phyloP scores from a whole-genome alignment of 2,329 filamentous ascomycete genomes.

The Fusarium sp. region DNA sequence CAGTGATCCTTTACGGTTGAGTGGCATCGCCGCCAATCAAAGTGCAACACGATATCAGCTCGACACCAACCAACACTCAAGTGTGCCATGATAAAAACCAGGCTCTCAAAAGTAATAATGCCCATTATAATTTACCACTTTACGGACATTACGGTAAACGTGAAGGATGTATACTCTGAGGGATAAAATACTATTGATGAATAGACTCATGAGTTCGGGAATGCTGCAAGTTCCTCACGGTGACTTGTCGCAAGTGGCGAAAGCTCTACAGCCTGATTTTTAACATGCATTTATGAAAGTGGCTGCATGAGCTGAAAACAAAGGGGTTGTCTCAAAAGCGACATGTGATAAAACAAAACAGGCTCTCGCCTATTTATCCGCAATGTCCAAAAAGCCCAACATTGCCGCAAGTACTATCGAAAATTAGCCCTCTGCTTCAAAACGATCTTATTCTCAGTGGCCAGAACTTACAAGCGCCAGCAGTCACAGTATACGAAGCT shows the following conservation, averaged over 20 bases:
- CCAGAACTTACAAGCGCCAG: background rate
- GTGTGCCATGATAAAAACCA: background rate
- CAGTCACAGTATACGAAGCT: background rate
- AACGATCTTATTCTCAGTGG: no score
- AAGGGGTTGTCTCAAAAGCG: background rate
- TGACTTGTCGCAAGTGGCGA: no score
- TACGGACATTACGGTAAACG: no score
- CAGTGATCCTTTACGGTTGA: background rate
- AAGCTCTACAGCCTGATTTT: fast-evolving
- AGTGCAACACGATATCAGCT: background rate
- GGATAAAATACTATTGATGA: no score
- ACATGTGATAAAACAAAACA: background rate
- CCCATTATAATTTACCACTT: no score
- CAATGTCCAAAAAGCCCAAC: background rate
- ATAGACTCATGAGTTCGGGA: no score
- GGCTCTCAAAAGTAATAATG: background rate
- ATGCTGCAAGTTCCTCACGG: no score
- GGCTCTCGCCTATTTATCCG: background rate
- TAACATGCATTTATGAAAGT: fast-evolving
- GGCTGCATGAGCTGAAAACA: background rate
- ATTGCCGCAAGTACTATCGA: background rate
- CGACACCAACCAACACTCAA: background rate
- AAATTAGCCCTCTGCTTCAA: no score
- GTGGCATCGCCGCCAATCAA: background rate
- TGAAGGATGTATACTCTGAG: no score